A percentile compares a stretch with the other conserved stretches of the same genome.
These are phyloP conservation scores for Collybia sordida DNA, from an alignment of 768 basidiomycete species.

Conservation along the genomic window DNA sequence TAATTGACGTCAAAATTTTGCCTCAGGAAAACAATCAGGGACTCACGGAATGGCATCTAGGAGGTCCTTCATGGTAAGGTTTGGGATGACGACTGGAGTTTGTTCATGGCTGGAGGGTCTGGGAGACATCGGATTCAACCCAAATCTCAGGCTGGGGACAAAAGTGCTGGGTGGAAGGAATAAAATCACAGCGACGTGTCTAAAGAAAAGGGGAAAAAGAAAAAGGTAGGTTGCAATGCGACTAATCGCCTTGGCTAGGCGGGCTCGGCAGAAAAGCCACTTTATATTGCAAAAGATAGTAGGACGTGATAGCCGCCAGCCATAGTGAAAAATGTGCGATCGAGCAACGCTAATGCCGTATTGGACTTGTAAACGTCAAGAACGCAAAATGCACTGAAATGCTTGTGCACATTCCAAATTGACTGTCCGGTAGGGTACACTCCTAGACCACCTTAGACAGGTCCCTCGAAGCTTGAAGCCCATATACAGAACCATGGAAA, in stretches of 20 bases:
- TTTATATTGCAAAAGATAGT: not conserved
- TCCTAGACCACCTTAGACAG: too few species aligned
- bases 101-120: slow-evolving; percentile 30
- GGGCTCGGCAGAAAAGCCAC: not conserved
- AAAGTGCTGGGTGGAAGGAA: not conserved
- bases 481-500: too few species aligned
- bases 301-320: slow-evolving; percentile 1
- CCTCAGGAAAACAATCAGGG: not conserved
- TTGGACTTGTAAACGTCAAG: too few species aligned
- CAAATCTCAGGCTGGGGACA: not conserved
- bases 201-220: not conserved
- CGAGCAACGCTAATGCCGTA: not conserved
- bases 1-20: slow-evolving; percentile 15
- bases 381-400: too few species aligned
- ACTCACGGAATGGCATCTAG: slow-evolving; percentile 63
- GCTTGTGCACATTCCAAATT: too few species aligned
- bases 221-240: not conserved
- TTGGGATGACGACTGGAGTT: slow-evolving; percentile 54
- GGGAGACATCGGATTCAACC: slow-evolving; percentile 6
- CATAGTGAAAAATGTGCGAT: slow-evolving; percentile 1
- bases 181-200: too few species aligned
- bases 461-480: too few species aligned
- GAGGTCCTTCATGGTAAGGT: slow-evolving; percentile 72
- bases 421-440: too few species aligned
- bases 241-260: too few species aligned